A percentile compares a stretch with the other conserved stretches of the same genome.
Evolutionary conservation across 129 eudicot genomes (phyloP).

Genomic region (Saussurea involucrata): DNA sequence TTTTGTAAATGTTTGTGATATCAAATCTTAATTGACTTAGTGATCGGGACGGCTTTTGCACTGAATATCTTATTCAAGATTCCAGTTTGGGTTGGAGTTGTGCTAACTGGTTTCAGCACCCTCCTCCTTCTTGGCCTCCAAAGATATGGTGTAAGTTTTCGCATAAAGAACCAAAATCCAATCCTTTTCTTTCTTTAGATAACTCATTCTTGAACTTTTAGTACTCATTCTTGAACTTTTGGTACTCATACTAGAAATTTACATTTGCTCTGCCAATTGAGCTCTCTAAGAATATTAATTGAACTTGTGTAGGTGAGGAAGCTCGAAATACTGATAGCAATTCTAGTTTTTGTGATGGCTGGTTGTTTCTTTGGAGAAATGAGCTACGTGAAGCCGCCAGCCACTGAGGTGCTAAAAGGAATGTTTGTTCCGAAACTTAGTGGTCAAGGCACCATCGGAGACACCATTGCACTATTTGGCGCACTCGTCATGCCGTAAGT

Average conservation of each 20-base stretch:
- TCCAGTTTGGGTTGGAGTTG: conserved; percentile 65
- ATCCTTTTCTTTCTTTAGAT: background rate
- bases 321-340: conserved; percentile 41
- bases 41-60: conserved; percentile 65
- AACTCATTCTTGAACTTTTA: too few species aligned
- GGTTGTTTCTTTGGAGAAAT: conserved; percentile 59
- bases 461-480: conserved; percentile 61
- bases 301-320: conserved; percentile 35
- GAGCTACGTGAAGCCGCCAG: conserved; percentile 50
- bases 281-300: too few species aligned
- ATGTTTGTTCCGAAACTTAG: conserved; percentile 63
- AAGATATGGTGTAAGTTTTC: conserved; percentile 45
- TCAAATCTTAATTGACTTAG: too few species aligned
- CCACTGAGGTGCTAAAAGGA: conserved; percentile 43
- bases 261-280: background rate
- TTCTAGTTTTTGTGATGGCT: conserved; percentile 49
- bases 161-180: background rate
- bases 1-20: too few species aligned
- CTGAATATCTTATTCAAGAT: conserved; percentile 49
- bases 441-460: conserved; percentile 50
- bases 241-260: too few species aligned
- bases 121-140: conserved; percentile 58
- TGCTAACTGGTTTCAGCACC: conserved; percentile 56
- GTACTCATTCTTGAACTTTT: too few species aligned
- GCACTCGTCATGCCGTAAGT: conserved; percentile 76